phyloP scores from a whole-genome alignment of 1,284 basidiomycete genomes.

The Mycosarcoma mackinlayi region DNA sequence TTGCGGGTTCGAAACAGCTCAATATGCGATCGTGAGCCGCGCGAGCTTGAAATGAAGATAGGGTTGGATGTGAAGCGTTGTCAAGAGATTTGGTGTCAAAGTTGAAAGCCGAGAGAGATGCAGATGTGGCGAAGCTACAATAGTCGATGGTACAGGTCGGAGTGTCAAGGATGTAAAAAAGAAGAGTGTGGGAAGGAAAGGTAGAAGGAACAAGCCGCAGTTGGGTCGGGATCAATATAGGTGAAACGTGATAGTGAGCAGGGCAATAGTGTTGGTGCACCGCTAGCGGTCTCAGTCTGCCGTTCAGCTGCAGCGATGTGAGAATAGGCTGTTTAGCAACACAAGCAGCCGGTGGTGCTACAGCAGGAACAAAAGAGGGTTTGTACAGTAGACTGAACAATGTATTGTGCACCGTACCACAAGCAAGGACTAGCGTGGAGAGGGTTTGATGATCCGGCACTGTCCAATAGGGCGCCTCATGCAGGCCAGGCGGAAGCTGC shows the following conservation, averaged over 20 bases:
- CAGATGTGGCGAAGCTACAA: neutral
- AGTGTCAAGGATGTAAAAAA: too few species aligned
- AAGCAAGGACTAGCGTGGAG: neutral
- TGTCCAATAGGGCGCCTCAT: constrained; percentile 11
- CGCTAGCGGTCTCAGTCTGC: too few species aligned
- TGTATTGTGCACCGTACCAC: neutral
- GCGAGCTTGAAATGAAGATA: constrained; percentile 20
- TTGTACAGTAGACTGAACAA: too few species aligned
- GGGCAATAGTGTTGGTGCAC: too few species aligned
- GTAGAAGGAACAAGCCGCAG: too few species aligned
- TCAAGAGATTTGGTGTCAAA: neutral
- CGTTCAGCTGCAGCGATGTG: too few species aligned
- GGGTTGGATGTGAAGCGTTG: constrained; percentile 1
- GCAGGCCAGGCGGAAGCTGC: constrained; percentile 1
- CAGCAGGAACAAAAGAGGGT: too few species aligned
- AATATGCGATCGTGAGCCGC: neutral
- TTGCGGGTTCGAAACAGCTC: neutral
- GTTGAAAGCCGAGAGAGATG: neutral
- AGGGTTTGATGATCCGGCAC: neutral
- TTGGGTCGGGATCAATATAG: too few species aligned
- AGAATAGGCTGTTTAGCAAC: too few species aligned
- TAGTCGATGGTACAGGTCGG: neutral
- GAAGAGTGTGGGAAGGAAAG: too few species aligned
- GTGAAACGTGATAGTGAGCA: too few species aligned
- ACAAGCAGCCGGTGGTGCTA: too few species aligned